Evolutionary conservation across 345 rosid species (phyloP).

Genomic region (Aquilaria sinensis): DNA sequence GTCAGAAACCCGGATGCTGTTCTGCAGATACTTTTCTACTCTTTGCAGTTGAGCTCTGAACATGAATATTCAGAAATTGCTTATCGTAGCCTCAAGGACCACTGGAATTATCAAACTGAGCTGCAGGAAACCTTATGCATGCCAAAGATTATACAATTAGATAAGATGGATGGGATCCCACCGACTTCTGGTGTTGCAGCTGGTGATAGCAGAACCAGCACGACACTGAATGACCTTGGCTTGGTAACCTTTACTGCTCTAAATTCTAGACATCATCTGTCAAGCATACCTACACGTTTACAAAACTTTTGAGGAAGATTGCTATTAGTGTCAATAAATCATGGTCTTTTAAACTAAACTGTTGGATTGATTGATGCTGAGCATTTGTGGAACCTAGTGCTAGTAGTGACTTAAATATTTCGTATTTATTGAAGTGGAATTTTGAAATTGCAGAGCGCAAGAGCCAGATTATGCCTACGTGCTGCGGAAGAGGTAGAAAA

Average conservation of each 20-base stretch:
- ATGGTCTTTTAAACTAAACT: too few relatives aligned
- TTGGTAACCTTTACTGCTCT: slow-evolving; percentile 39
- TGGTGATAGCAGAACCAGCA: slow-evolving; percentile 8
- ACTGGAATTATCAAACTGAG: slow-evolving; percentile 32
- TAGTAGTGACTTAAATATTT: too few relatives aligned
- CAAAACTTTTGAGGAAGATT: too few relatives aligned
- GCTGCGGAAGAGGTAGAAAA: slow-evolving; percentile 55
- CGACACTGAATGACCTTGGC: slow-evolving; percentile 48
- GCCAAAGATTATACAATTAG: slow-evolving; percentile 20
- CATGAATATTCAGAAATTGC: slow-evolving; percentile 27
- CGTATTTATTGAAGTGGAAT: neutral
- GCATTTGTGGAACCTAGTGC: too few relatives aligned
- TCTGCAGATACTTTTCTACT: slow-evolving; percentile 64
- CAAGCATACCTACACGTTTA: too few relatives aligned
- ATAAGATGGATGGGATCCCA: slow-evolving; percentile 28
- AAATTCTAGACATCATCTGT: neutral
- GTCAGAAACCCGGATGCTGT: slow-evolving; percentile 65
- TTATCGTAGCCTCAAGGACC: slow-evolving; percentile 37
- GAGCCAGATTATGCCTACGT: slow-evolving; percentile 48
- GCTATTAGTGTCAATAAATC: too few relatives aligned
- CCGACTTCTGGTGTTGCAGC: slow-evolving; percentile 22
- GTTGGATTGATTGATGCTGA: too few relatives aligned
- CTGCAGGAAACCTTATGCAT: slow-evolving; percentile 24
- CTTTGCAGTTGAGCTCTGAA: slow-evolving; percentile 39
- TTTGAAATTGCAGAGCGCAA: slow-evolving; percentile 36